phyloP scores from a whole-genome alignment of 768 basidiomycete genomes.

The Hortiboletus campestris region DNA sequence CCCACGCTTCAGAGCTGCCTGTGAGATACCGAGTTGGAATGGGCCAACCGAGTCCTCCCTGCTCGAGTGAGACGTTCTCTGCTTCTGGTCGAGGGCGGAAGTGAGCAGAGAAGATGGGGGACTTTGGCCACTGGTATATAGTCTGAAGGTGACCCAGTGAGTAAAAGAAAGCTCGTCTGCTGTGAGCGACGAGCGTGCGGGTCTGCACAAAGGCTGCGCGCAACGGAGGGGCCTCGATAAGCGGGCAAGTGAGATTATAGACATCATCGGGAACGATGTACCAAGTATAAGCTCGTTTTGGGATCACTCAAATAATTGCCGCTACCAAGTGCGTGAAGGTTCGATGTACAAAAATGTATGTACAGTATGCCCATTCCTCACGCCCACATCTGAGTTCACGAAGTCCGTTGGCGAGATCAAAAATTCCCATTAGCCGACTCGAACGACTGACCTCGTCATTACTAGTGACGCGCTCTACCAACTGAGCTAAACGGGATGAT shows the following conservation, averaged over 20 bases:
- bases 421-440: conserved; percentile 50
- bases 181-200: not conserved
- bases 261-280: conserved; percentile 10
- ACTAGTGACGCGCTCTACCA: conserved; percentile 70
- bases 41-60: conserved; percentile 70
- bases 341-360: too few species aligned
- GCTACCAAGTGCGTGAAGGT: not conserved
- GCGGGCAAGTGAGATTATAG: conserved; percentile 1
- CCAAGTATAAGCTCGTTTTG: conserved; percentile 6
- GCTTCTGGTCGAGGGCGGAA: conserved; percentile 62
- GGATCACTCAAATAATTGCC: not conserved
- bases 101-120: conserved; percentile 53
- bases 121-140: conserved; percentile 50
- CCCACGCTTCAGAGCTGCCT: conserved; percentile 49
- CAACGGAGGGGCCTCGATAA: conserved; percentile 9
- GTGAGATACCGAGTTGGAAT: conserved; percentile 70
- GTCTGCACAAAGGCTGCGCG: not conserved
- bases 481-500: conserved; percentile 39
- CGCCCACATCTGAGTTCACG: not conserved
- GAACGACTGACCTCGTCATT: conserved; percentile 72
- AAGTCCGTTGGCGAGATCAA: not conserved
- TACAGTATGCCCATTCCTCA: not conserved
- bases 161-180: not conserved
- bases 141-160: conserved; percentile 14
- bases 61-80: conserved; percentile 33